Evolutionary conservation across 768 basidiomycete species (phyloP).

Genomic region (Trametes coccinea): DNA sequence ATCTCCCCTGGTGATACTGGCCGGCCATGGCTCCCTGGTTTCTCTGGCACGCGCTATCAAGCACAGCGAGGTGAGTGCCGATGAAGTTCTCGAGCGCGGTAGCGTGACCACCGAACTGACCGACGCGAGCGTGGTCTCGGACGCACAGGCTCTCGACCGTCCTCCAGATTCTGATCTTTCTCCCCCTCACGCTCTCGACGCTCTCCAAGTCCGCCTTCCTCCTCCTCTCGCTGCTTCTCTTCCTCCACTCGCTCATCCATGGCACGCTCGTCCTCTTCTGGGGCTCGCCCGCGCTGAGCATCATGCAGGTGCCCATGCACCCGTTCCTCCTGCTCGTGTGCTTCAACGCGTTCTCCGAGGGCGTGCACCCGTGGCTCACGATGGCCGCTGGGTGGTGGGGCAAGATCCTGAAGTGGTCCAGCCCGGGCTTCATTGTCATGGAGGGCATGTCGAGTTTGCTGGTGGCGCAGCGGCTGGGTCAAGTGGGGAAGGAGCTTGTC

Average conservation of each 20-base stretch:
- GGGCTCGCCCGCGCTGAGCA: conserved; percentile 68
- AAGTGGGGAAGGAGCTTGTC: conserved; percentile 71
- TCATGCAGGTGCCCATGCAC: conserved; percentile 85
- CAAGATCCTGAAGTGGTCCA: conserved; percentile 63
- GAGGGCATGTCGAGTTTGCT: conserved; percentile 84
- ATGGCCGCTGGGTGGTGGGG: conserved; percentile 73
- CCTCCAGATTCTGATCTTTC: conserved; percentile 78
- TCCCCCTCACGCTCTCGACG: conserved; percentile 83
- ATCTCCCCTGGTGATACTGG: conserved; percentile 19
- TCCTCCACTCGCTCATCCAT: conserved; percentile 77
- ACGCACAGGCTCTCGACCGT: conserved; percentile 66
- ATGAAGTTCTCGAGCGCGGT: neutral
- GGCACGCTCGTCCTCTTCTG: conserved; percentile 74
- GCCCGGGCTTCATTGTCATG: conserved; percentile 77
- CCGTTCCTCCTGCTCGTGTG: conserved; percentile 83
- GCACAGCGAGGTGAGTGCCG: conserved; percentile 54
- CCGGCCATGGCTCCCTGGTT: conserved; percentile 58
- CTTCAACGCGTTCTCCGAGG: conserved; percentile 80
- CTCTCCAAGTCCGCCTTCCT: conserved; percentile 80
- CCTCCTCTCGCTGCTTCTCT: conserved; percentile 75
- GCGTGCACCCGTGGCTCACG: conserved; percentile 57
- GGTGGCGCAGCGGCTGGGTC: conserved; percentile 79
- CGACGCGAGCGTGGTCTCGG: conserved; percentile 4
- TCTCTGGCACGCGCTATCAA: conserved; percentile 64
- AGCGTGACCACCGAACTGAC: conserved; percentile 10